These are phyloP conservation scores for Sideroxylon spinosum DNA, from an alignment of 179 eudicot genomes.

Conservation along the genomic window DNA sequence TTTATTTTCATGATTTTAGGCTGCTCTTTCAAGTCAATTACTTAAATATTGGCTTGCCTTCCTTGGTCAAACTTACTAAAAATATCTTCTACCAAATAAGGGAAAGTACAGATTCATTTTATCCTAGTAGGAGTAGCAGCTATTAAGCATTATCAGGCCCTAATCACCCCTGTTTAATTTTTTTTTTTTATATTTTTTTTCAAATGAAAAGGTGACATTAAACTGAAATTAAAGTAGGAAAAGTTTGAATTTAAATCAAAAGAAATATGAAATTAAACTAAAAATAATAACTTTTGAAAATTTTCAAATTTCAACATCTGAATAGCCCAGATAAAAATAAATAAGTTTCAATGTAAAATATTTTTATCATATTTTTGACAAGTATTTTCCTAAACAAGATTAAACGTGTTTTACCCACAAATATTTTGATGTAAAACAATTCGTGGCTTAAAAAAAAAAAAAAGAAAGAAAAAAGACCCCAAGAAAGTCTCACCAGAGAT, in stretches of 20 bases:
- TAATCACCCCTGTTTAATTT: background rate
- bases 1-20: conserved; percentile 2
- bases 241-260: background rate
- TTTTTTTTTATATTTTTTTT: no score
- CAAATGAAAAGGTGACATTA: background rate
- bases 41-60: no score
- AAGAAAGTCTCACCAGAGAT: conserved; percentile 10
- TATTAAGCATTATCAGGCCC: background rate
- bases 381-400: no score
- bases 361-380: no score
- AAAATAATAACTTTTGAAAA: background rate
- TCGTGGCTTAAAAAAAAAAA: conserved; percentile 9
- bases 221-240: background rate
- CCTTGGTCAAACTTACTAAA: background rate
- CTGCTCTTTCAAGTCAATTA: background rate
- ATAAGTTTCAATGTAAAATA: no score
- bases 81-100: background rate
- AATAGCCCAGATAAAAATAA: background rate
- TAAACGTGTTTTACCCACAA: no score
- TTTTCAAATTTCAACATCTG: background rate
- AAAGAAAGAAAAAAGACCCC: conserved; percentile 15
- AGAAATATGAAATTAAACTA: background rate
- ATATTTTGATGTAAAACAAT: no score
- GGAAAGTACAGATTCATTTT: background rate
- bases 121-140: background rate